Percentiles rank a stretch among this genome's conserved stretches.
Evolutionary conservation across 1,139 yeast genomes (phyloP).

Genomic region (Candida sanyaensis): DNA sequence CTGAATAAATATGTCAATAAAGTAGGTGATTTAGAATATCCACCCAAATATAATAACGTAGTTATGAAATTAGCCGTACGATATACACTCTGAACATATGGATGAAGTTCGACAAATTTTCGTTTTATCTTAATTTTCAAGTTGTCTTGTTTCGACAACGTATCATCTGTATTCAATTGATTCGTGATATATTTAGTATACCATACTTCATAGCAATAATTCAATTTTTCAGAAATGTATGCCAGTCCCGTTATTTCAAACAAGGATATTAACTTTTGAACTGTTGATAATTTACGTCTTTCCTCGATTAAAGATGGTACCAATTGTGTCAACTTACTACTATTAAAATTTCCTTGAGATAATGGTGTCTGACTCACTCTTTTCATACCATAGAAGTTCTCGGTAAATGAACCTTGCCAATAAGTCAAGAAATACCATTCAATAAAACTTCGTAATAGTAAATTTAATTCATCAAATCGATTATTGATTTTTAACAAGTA

Average conservation of each 20-base stretch:
- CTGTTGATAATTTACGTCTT: conserved; percentile 51
- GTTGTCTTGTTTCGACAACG: conserved; percentile 30
- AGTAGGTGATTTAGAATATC: conserved; percentile 64
- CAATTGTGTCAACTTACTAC: conserved; percentile 37
- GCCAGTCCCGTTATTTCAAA: conserved; percentile 67
- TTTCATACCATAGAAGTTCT: conserved; percentile 88
- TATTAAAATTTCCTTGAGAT: conserved; percentile 28
- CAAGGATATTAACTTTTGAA: conserved; percentile 62
- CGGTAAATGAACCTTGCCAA: conserved; percentile 90
- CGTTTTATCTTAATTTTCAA: conserved; percentile 35
- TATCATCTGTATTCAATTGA: conserved; percentile 36
- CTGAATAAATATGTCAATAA: conserved; percentile 62
- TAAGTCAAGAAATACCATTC: conserved; percentile 72
- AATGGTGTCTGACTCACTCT: conserved; percentile 52
- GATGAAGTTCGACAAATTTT: conserved; percentile 61
- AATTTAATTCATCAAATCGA: conserved; percentile 74
- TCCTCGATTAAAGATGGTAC: conserved; percentile 56
- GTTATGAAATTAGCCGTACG: conserved; percentile 58
- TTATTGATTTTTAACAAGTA: conserved; percentile 64
- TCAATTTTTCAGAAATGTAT: conserved; percentile 69
- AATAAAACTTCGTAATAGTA: conserved; percentile 60
- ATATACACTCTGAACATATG: conserved; percentile 51
- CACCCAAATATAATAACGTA: conserved; percentile 68
- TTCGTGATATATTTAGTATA: conserved; percentile 59
- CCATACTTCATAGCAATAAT: conserved; percentile 63